phyloP scores from a whole-genome alignment of 192 early-diverging fungal species.

The Coemansia sp. region DNA sequence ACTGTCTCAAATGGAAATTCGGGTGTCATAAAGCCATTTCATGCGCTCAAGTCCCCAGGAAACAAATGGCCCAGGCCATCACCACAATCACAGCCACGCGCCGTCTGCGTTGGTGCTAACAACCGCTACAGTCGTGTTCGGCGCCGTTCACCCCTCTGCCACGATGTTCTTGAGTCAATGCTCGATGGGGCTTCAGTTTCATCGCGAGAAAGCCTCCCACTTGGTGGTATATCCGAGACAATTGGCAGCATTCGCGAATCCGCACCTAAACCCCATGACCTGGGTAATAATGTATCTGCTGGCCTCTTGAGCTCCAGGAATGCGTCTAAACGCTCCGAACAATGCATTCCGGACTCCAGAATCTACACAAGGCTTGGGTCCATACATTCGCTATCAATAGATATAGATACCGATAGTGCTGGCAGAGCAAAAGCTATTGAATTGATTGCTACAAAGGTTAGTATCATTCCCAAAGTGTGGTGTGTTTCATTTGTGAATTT shows the following conservation, averaged over 20 bases:
- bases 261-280: not conserved
- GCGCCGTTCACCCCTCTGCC: constrained; percentile 51
- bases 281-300: not conserved
- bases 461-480: not conserved
- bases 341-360: too few relatives aligned
- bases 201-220: constrained; percentile 42
- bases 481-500: not conserved
- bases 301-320: not conserved
- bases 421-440: not conserved
- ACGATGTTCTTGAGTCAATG: constrained; percentile 52
- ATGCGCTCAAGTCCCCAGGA: constrained; percentile 4
- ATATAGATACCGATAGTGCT: not conserved
- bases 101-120: constrained; percentile 7
- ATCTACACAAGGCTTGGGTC: too few relatives aligned
- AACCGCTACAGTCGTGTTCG: constrained; percentile 39
- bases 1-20: not conserved
- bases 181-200: constrained; percentile 44
- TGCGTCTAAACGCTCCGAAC: not conserved
- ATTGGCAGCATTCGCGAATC: not conserved
- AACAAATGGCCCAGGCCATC: constrained; percentile 2
- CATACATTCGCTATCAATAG: not conserved
- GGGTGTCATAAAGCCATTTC: constrained; percentile 41
- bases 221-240: not conserved
- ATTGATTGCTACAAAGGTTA: not conserved
- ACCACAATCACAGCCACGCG: constrained; percentile 15